These are phyloP conservation scores for Fusarium acutatum DNA, from an alignment of 2,329 filamentous ascomycete species.

Conservation along the genomic window DNA sequence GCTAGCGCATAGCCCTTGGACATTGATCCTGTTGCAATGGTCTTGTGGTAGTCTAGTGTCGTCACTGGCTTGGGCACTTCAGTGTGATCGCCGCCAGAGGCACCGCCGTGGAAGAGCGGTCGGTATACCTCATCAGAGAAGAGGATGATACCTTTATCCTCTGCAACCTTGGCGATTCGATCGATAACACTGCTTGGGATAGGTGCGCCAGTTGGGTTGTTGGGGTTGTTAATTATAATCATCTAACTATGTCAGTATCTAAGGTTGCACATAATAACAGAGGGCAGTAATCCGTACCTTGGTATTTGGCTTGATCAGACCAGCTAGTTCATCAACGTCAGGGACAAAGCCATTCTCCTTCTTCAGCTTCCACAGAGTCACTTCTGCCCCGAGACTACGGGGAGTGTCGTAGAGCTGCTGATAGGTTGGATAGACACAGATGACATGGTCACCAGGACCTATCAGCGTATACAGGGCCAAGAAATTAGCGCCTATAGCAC, in stretches of 20 bases:
- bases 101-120: conserved; percentile 75
- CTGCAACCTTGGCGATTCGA: conserved; percentile 70
- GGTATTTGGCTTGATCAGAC: conserved; percentile 72
- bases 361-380: conserved; percentile 78
- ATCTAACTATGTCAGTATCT: conserved; percentile 41
- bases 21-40: conserved; percentile 80
- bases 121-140: conserved; percentile 85
- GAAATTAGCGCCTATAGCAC: conserved; percentile 85
- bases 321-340: conserved; percentile 70
- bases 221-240: conserved; percentile 73
- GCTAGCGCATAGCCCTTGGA: conserved; percentile 87
- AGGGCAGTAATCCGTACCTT: conserved; percentile 58
- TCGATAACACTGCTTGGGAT: conserved; percentile 69
- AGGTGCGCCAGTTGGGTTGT: conserved; percentile 81
- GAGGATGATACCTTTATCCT: conserved; percentile 69
- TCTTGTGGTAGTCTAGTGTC: conserved; percentile 74
- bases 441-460: conserved; percentile 79
- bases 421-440: conserved; percentile 88
- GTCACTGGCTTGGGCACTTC: conserved; percentile 70
- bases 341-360: conserved; percentile 72
- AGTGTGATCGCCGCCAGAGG: conserved; percentile 54
- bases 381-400: conserved; percentile 76
- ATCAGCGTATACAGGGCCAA: conserved; percentile 77
- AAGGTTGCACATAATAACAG: accelerated
- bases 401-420: conserved; percentile 85